Percentiles rank a stretch among this genome's conserved stretches.
phyloP scores from a whole-genome alignment of 1,284 basidiomycete genomes.

The Boletus smithii region DNA sequence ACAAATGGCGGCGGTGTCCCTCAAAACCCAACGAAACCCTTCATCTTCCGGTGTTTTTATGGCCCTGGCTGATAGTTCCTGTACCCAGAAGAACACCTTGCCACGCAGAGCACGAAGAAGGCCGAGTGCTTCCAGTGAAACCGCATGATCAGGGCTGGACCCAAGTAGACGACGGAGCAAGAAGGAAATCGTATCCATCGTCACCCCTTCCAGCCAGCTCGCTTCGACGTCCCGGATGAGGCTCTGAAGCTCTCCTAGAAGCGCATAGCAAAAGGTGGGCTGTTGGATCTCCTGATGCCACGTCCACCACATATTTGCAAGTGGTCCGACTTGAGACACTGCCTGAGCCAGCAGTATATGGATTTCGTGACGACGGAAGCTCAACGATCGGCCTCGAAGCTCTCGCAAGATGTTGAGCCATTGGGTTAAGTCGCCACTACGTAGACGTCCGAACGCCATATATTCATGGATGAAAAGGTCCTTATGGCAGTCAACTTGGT shows the following conservation, averaged over 20 bases:
- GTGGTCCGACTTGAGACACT: no score
- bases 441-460: not conserved
- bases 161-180: slow-evolving; percentile 3
- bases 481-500: not conserved
- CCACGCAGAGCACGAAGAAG: slow-evolving; percentile 29
- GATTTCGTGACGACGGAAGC: not conserved
- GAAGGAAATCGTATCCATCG: slow-evolving; percentile 4
- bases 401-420: no score
- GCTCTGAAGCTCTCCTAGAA: no score
- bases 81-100: no score
- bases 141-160: not conserved
- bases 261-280: no score
- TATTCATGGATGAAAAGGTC: not conserved
- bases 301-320: no score
- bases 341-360: not conserved
- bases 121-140: not conserved
- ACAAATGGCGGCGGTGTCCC: slow-evolving; percentile 39
- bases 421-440: not conserved
- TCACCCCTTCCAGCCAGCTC: slow-evolving; percentile 34
- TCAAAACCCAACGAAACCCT: slow-evolving; percentile 28
- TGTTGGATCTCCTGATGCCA: no score
- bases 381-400: not conserved
- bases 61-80: slow-evolving; percentile 27
- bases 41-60: slow-evolving; percentile 19
- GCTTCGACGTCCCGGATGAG: slow-evolving; percentile 32